Evolutionary conservation across 768 basidiomycete genomes (phyloP), one percentile per base, ranked within the genome.

Genomic region (Naganishia friedmannii): DNA sequence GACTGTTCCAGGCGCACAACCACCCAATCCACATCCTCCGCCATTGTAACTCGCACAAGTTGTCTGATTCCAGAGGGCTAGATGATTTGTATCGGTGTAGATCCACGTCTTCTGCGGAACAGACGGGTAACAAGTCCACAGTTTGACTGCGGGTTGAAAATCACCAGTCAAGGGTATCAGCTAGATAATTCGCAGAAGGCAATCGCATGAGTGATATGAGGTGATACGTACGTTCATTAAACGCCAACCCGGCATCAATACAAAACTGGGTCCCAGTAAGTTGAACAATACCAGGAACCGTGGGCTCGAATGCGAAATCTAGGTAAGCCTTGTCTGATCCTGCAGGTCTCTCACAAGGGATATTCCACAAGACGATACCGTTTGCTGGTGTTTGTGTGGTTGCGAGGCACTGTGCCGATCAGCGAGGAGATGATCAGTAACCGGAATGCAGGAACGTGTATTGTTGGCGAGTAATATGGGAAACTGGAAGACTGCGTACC

Each of bases 161-260:
- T n/a, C n/a, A n/a, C n/a, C n/a, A n/a, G n/a, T n/a, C n/a, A n/a
- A n/a, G n/a, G n/a, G n/a, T n/a, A n/a, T n/a, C n/a, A n/a, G n/a
- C n/a, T n/a, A n/a, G n/a, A n/a, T n/a, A n/a, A n/a, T n/a, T n/a
- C n/a, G n/a, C n/a, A n/a, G n/a, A n/a, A n/a, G n/a, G n/a, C n/a
- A n/a, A n/a, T n/a, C n/a, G n/a, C n/a, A n/a, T n/a, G n/a, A n/a
- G n/a, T n/a, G n/a, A n/a, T n/a, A n/a, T 4, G 12, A 37, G 12
- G 34, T 12, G 34, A 12, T 2, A 46, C 45, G 23, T 45, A 54
- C 53, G 67, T 42, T 45, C 29, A 37, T 68, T 54, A 21, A 54
- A 45, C 32, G 28, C 67, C 6, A 45, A 32, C 9, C 73, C 73
- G 9, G 73, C 73, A 53, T 74, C 73, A 29, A 74, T 42, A 54